Evolutionary conservation across 495 filamentous ascomycete genomes (phyloP).

Genomic region (Mycothermus thermophilus): DNA sequence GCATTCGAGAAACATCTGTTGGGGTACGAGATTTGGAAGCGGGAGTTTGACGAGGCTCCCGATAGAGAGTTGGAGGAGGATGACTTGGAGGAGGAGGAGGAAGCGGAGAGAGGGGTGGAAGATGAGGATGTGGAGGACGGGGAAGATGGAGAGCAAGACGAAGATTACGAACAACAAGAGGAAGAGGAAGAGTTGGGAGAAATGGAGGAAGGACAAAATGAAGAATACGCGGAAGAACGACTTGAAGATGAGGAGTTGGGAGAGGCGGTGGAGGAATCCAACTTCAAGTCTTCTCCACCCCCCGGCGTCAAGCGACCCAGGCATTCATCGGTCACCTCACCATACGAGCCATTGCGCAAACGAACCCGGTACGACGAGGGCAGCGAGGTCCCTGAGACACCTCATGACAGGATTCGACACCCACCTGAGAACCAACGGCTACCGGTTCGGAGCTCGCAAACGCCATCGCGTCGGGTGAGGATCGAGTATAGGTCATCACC

Average conservation of each 20-base stretch:
- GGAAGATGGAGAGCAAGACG: conserved; percentile 8
- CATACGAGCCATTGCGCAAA: neutral
- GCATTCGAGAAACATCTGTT: conserved; percentile 21
- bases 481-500: no score
- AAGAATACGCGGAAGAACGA: no score
- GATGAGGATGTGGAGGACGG: conserved; percentile 4
- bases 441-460: no score
- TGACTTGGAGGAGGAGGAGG: neutral
- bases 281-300: conserved; percentile 17
- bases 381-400: conserved; percentile 2
- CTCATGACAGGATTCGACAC: neutral
- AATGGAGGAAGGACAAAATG: no score
- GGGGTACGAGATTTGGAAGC: conserved; percentile 17
- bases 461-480: no score
- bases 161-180: neutral
- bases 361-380: conserved; percentile 8
- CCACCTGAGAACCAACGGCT: no score
- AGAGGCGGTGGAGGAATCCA: neutral
- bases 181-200: neutral
- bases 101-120: conserved; percentile 6
- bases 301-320: conserved; percentile 1
- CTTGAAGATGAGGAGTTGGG: no score
- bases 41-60: no score
- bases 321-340: neutral
- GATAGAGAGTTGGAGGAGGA: no score